Conservation (phyloP, 2,329 filamentous ascomycete genomes). For the Lecanoromycetidae sp. region DNA sequence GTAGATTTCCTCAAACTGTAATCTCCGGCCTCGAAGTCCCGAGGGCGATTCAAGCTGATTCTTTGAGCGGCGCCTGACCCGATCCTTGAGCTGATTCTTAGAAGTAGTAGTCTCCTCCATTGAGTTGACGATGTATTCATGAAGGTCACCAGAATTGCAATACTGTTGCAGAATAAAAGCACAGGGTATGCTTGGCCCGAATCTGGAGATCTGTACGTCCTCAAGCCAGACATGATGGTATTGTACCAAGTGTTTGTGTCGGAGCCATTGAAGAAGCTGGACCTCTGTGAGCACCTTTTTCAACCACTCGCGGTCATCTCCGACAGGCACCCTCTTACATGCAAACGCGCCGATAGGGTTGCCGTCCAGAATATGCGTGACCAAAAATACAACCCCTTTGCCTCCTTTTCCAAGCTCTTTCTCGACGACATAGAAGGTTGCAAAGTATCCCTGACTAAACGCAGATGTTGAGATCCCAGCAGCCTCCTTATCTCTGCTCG, state of each 20-base stretch:
- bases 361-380: slow-evolving; percentile 81
- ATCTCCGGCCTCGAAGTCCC: slow-evolving; percentile 37
- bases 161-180: slow-evolving; percentile 97
- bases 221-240: slow-evolving; percentile 98
- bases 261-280: slow-evolving; percentile 78
- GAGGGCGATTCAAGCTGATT: slow-evolving; percentile 55
- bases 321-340: slow-evolving; percentile 92
- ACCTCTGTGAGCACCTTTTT: slow-evolving; percentile 92
- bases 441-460: slow-evolving; percentile 87
- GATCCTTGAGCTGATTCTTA: slow-evolving; percentile 78
- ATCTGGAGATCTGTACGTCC: slow-evolving; percentile 68
- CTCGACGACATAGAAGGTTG: slow-evolving; percentile 85
- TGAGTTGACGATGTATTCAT: slow-evolving; percentile 70
- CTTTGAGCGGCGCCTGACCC: slow-evolving; percentile 68
- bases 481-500: slow-evolving; percentile 9
- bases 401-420: slow-evolving; percentile 76
- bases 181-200: slow-evolving; percentile 83
- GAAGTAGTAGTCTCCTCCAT: slow-evolving; percentile 47
- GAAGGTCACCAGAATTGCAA: slow-evolving; percentile 84
- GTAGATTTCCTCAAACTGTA: slow-evolving; percentile 85
- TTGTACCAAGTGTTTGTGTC: slow-evolving; percentile 88
- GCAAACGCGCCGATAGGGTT: slow-evolving; percentile 77
- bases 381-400: slow-evolving; percentile 88
- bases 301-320: slow-evolving; percentile 87
- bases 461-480: slow-evolving; percentile 74